A percentile compares a stretch with the other conserved stretches of the same genome.
Evolutionary conservation across 1,139 yeast genomes (phyloP).

Genomic region (Geotrichum fermentans): DNA sequence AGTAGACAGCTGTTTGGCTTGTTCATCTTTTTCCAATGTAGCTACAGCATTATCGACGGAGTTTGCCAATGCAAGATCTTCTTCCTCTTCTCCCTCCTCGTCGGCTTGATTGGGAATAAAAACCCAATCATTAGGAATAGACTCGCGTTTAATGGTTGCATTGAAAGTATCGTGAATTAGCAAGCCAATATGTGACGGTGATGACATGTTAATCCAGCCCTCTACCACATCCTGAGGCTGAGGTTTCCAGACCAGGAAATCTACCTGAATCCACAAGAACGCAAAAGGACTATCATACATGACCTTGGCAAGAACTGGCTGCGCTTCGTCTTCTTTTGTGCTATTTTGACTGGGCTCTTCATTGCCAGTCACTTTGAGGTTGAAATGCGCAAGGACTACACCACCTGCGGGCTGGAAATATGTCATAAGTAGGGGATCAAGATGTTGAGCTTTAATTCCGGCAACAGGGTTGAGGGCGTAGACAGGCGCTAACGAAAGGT

Average conservation of each 20-base stretch:
- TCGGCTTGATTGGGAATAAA: slow-evolving; percentile 76
- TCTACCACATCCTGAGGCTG: slow-evolving; percentile 75
- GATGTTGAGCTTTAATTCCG: slow-evolving; percentile 81
- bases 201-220: slow-evolving; percentile 85
- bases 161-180: slow-evolving; percentile 89
- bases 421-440: slow-evolving; percentile 84
- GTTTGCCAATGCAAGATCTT: slow-evolving; percentile 14
- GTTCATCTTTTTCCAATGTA: slow-evolving; percentile 21
- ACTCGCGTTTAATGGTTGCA: slow-evolving; percentile 80
- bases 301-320: slow-evolving; percentile 54
- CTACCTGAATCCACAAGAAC: slow-evolving; percentile 82
- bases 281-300: slow-evolving; percentile 83
- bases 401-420: slow-evolving; percentile 72
- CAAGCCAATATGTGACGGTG: slow-evolving; percentile 91
- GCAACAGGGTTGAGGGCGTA: slow-evolving; percentile 61
- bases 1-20: slow-evolving; percentile 11
- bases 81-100: slow-evolving; percentile 38
- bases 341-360: slow-evolving; percentile 31
- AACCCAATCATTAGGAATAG: slow-evolving; percentile 77
- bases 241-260: slow-evolving; percentile 84
- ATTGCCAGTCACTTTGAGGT: slow-evolving; percentile 47
- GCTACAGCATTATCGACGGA: slow-evolving; percentile 24
- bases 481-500: slow-evolving; percentile 82
- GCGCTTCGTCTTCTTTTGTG: slow-evolving; percentile 19
- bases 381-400: slow-evolving; percentile 73